Evolutionary conservation across 2,329 filamentous ascomycete genomes (phyloP).

Genomic region (Diaporthe vexans): DNA sequence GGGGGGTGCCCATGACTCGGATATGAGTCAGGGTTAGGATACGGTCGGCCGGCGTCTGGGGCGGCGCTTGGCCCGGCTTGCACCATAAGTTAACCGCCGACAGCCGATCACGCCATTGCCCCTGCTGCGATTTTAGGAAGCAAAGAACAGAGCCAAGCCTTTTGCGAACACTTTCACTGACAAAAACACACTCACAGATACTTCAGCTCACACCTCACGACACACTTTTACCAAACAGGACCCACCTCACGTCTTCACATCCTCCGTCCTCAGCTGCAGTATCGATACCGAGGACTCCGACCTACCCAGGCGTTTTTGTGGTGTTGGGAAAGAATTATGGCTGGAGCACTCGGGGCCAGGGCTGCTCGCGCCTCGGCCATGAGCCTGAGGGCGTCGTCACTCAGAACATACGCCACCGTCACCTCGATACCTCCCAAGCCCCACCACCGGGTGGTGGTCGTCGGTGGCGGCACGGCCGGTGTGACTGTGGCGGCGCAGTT

Average conservation of each 20-base stretch:
- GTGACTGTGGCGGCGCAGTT: slow-evolving; percentile 44
- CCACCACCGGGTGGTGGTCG: slow-evolving; percentile 44
- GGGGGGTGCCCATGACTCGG: too few species aligned
- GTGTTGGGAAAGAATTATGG: slow-evolving; percentile 7
- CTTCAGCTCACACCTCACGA: neutral
- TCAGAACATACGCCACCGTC: slow-evolving; percentile 41
- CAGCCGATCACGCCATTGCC: slow-evolving; percentile 36
- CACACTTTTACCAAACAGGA: neutral
- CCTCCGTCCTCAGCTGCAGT: neutral
- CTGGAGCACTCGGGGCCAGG: slow-evolving; percentile 33
- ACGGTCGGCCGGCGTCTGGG: too few species aligned
- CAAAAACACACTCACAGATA: neutral
- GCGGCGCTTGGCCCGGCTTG: neutral
- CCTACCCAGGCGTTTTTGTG: neutral
- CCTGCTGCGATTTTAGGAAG: slow-evolving; percentile 24
- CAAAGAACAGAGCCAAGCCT: neutral
- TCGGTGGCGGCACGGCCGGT: slow-evolving; percentile 46
- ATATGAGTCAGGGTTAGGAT: too few species aligned
- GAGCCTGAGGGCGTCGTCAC: slow-evolving; percentile 22
- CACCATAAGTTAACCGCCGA: neutral
- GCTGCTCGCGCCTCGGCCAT: slow-evolving; percentile 34
- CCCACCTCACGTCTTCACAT: rapidly evolving
- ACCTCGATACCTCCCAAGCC: slow-evolving; percentile 42
- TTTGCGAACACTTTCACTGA: neutral
- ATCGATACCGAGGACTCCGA: neutral